A percentile compares a stretch with the other conserved stretches of the same genome.
Conservation (phyloP, 23 red algal species). For the Gracilariopsis chorda region DNA sequence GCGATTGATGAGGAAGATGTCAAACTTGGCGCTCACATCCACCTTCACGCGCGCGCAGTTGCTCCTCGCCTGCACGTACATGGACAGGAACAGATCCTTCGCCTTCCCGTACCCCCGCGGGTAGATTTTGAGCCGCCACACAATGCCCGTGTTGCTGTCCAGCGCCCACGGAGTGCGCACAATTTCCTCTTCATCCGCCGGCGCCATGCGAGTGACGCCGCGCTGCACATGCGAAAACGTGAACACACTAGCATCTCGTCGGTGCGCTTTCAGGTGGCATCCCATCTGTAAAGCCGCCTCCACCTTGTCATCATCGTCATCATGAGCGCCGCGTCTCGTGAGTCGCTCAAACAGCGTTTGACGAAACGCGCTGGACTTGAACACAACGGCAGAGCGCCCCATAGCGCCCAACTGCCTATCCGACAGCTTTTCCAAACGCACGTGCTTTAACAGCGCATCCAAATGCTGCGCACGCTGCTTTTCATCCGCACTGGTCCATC, state of each 20-base stretch:
- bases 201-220: constrained; percentile 1
- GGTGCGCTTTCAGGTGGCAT: constrained; percentile 33
- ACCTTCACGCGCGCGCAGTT: background rate
- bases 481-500: constrained; percentile 3
- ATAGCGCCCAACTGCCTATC: background rate
- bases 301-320: background rate
- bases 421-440: background rate
- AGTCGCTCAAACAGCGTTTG: background rate
- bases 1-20: constrained; percentile 65
- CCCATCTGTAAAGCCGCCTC: background rate
- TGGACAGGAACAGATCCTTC: constrained; percentile 44
- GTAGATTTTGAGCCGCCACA: constrained; percentile 73
- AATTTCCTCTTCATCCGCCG: constrained; percentile 58
- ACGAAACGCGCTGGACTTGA: background rate
- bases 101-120: constrained; percentile 66
- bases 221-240: constrained; percentile 38
- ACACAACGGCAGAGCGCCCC: background rate
- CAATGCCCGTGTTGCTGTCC: background rate
- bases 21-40: constrained; percentile 49
- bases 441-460: background rate
- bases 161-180: constrained; percentile 62
- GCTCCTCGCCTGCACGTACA: constrained; percentile 65
- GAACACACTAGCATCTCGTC: constrained; percentile 15
- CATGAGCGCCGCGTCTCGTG: background rate
- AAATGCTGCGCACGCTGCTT: background rate